Conservation (phyloP, 2,329 filamentous ascomycete genomes). For the Zalaria sp. region DNA sequence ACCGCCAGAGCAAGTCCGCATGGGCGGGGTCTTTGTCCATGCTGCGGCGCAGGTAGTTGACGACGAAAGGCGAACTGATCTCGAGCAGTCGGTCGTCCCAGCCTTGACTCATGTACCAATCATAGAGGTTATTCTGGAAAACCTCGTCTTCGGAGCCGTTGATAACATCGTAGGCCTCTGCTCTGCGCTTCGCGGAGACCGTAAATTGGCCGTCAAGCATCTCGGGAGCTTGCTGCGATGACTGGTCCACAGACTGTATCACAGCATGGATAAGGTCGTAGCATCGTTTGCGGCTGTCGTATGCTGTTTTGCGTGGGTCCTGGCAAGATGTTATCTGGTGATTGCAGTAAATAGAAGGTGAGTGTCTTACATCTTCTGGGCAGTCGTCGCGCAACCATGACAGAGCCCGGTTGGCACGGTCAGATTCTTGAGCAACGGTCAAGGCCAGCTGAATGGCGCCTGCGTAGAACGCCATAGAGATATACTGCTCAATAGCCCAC, state of each 20-base stretch:
- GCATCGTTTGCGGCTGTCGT: conserved; percentile 58
- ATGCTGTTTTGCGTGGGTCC: conserved; percentile 57
- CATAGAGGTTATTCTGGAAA: conserved; percentile 92
- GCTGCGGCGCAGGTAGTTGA: conserved; percentile 70
- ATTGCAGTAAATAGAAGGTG: conserved; percentile 16
- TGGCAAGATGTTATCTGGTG: conserved; percentile 13
- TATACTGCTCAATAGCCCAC: conserved; percentile 65
- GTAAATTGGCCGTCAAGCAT: conserved; percentile 66
- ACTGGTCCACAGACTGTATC: conserved; percentile 61
- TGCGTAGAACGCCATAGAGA: conserved; percentile 74
- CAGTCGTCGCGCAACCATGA: conserved; percentile 78
- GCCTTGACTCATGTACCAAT: conserved; percentile 83
- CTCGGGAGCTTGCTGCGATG: conserved; percentile 54
- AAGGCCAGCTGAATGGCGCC: conserved; percentile 78
- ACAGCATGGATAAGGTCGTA: conserved; percentile 83
- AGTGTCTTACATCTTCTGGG: conserved; percentile 34
- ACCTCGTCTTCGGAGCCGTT: conserved; percentile 81
- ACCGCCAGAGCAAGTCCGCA: conserved; percentile 84
- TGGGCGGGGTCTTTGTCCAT: conserved; percentile 59
- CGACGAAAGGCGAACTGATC: conserved; percentile 71
- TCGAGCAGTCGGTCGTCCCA: conserved; percentile 76
- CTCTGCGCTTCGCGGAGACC: conserved; percentile 60
- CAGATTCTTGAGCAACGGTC: conserved; percentile 67
- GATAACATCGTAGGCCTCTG: conserved; percentile 83
- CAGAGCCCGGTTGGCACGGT: conserved; percentile 74